Evolutionary conservation across 768 basidiomycete genomes (phyloP).

Genomic region (Krasilnikovozyma curviuscula): DNA sequence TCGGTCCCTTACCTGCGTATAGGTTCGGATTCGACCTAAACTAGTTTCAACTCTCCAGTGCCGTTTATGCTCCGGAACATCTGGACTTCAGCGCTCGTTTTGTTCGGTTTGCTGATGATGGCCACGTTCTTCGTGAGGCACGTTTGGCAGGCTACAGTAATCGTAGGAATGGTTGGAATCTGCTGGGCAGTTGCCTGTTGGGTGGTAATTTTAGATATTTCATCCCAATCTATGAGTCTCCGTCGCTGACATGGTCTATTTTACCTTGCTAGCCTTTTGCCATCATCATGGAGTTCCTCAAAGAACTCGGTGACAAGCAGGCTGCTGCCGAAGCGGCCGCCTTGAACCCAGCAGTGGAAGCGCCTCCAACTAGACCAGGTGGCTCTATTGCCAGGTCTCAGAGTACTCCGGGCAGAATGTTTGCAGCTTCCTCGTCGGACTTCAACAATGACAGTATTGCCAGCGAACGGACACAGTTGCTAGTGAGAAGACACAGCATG

Average conservation of each 20-base stretch:
- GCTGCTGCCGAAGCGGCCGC: background rate
- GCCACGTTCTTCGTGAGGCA: constrained; percentile 74
- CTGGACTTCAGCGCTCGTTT: constrained; percentile 68
- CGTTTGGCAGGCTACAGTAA: constrained; percentile 57
- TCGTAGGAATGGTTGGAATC: constrained; percentile 69
- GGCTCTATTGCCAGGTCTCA: constrained; percentile 34
- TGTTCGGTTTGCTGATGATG: constrained; percentile 57
- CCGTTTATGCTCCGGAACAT: constrained; percentile 82
- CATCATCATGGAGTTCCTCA: constrained; percentile 38
- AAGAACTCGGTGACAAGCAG: constrained; percentile 39
- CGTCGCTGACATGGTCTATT: background rate
- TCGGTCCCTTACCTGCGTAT: background rate
- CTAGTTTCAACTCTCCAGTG: constrained; percentile 25
- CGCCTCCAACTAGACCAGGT: constrained; percentile 27
- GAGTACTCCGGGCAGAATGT: constrained; percentile 6
- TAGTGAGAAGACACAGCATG: constrained; percentile 27
- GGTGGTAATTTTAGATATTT: constrained; percentile 32
- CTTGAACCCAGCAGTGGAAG: constrained; percentile 2
- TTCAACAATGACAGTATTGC: constrained; percentile 13
- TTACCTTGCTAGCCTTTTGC: background rate
- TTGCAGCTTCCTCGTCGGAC: constrained; percentile 19
- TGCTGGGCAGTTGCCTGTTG: constrained; percentile 97
- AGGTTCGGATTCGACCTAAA: background rate
- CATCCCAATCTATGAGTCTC: constrained; percentile 13
- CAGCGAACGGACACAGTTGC: constrained; percentile 22